Evolutionary conservation across 2,329 filamentous ascomycete genomes (phyloP), one percentile per base, ranked within the genome.

Genomic region (Botrytis squamosa): DNA sequence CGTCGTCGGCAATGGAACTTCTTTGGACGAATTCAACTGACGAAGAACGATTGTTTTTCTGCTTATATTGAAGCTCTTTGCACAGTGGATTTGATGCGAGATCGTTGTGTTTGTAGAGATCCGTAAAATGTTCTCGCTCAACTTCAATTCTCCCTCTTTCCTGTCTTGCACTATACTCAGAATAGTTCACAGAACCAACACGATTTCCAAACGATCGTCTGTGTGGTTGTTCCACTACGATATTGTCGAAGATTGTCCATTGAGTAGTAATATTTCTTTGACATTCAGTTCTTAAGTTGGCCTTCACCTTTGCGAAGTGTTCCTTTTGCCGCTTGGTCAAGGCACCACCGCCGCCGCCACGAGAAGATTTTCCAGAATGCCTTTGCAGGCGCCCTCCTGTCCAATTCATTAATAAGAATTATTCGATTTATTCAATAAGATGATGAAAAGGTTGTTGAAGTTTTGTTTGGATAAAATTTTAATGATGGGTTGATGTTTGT

Each of bases 371-470:
- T 80, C 80, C 74, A 80, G 78, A 74, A 77, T 85, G 82, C 74
- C 84, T 84, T 59, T 83, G 82, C 60, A 86, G 81, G 66, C 81
- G 84, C 42, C 85, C 84, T 75, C 85, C 85, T 4, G 85, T 86
- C 85, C 85, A 87, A 77, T 87, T 87, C 85, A 87, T 87, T 57
- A 46, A 68, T 6, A 22, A 62, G 14, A 33, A 3, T 29, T 40
- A 3, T 25, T 22, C 9, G 5, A n/a, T 18, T 8, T 71, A 55
- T 46, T 44, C n/a, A 44, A 57, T 57, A 4, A 25, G 46, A 60
- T 29, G 33, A 66, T 42, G n/a, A 12, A 12, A 52, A n/a, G 22
- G 29, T 3, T 33, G 25, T 18, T 40, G 22, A 6, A 60, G 40
- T 10, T 12, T n/a, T 68, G 1, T 68, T 67, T 49, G 40, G 6